Base-by-base conservation (phyloP, 257 asterid species). In the Mentha longifolia region DNA sequence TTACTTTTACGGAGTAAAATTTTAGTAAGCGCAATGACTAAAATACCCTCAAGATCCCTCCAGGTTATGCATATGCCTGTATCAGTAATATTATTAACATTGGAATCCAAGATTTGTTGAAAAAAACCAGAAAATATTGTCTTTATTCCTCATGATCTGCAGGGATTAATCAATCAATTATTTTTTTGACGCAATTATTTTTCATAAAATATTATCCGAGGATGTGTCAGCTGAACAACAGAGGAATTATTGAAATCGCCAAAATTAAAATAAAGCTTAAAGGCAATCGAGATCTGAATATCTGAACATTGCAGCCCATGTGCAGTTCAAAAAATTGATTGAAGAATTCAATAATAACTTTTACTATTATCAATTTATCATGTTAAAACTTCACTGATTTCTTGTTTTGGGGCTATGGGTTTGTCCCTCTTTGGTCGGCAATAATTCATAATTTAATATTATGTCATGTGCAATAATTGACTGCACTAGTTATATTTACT, bases 391-490 rank as follows among this genome's bases (percentile, higher is more conserved):
- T 67, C 50, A 71, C 52, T 16, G 47, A 65, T 58, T 73, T 60
- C 4, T 55, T 65, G 47, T 57, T 57, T 51, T 7, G 19, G 72
- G 17, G 35, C 42, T 74, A 66, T 73, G 81, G 59, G 63, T 46
- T 49, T 64, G 78, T 74, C 74, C 70, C 70, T 71, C 70, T 65
- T 76, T 80, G 82, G 85, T 82, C 86, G 87, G 83, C 89, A 80
- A 86, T 82, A 82, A 84, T 77, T 72, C 61, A 57, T 13, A 61
- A 15, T 25, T 60, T 70, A 41, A 9, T 41, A 41, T 41, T 41
- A 7, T 41, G 7, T 4, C 3, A 41, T 33, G 37, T 3, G 37
- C 37, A 33, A 33, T 33, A 33, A 33, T 4, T 33, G 37, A 33
- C 37, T 33, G 37, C 37, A 2, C 5, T 2, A 6, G 37, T 2